phyloP scores from a whole-genome alignment of 352 stramenopile species.

The Globisporangium apiculatum region DNA sequence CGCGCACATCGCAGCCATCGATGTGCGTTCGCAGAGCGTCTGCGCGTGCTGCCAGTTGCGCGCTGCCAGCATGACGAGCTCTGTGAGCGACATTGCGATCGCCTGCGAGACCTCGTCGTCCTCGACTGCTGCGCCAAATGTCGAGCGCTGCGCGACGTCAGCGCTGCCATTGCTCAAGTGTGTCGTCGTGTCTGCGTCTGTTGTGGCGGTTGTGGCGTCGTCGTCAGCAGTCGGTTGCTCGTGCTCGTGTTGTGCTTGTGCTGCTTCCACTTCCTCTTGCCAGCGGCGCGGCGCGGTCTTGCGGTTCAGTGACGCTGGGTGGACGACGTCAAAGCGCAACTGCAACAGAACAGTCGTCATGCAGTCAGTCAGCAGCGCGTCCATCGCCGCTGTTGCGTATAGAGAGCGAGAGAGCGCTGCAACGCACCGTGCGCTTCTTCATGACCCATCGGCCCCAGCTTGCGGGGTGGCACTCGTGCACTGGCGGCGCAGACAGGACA shows the following conservation, averaged over 20 bases:
- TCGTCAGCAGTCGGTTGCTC: slow-evolving; percentile 5
- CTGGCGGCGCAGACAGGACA: slow-evolving; percentile 30
- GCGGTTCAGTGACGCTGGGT: slow-evolving; percentile 38
- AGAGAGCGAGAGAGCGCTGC: too few relatives aligned
- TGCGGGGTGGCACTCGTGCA: slow-evolving; percentile 41
- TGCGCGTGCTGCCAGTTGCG: slow-evolving; percentile 67
- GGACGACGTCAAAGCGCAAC: slow-evolving; percentile 24
- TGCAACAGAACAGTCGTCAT: not conserved
- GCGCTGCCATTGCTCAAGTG: slow-evolving; percentile 13
- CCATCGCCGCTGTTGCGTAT: too few relatives aligned
- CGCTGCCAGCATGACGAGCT: slow-evolving; percentile 54
- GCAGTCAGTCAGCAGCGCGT: not conserved
- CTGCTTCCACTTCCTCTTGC: slow-evolving; percentile 31
- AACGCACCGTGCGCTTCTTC: slow-evolving; percentile 34
- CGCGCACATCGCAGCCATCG: slow-evolving; percentile 42
- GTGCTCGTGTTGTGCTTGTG: slow-evolving; percentile 14
- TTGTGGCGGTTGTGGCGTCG: not conserved
- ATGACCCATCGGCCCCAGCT: slow-evolving; percentile 57
- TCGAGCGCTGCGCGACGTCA: slow-evolving; percentile 18
- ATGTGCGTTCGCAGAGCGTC: slow-evolving; percentile 47
- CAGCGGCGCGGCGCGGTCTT: slow-evolving; percentile 20
- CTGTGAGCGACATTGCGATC: slow-evolving; percentile 40
- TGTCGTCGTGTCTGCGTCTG: not conserved
- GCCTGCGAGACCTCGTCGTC: slow-evolving; percentile 69
- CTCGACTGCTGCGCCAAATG: slow-evolving; percentile 49